Base-by-base conservation (phyloP, 2,329 filamentous ascomycete genomes). In the Fusarium humuli region DNA sequence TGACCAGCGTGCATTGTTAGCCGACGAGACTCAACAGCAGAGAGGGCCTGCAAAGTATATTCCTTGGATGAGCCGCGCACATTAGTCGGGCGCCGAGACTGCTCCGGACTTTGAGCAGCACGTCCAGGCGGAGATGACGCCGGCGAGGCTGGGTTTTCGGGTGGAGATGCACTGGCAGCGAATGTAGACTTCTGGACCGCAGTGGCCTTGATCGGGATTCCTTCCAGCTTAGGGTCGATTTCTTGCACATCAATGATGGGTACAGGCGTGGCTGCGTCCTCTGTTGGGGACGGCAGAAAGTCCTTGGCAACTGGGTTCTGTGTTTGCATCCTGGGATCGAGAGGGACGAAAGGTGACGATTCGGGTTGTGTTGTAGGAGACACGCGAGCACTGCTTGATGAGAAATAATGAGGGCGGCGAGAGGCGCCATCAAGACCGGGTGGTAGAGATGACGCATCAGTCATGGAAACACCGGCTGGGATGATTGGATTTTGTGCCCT, bases 1-100 rank as follows among this genome's bases (percentile, higher is more conserved):
- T 90, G 88, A 2, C 88, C 88, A 22, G 88, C 88, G 75, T 90
- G 85, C 83, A 90, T 87, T 1, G 83, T 88, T 42, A 89, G 83
- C 46, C 88, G 82, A 50, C 80, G 81, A 45, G 81, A 80, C 71
- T 85, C 87, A 8, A 83, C 80, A 10, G 83, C 84, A 25, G 80
- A 81, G 37, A 88, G 78, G 11, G 81, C 81, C 66, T 85, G 79
- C 54, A 85, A 76, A 5, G 84, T 84, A 54, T 82, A 78, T 37
- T 82, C 80, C 55, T 81, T 82, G 7, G 81, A 79, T 4, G 78
- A 78, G 3, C 67, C 55, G 14, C 76, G 74, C 20, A 47, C 40
- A 23, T 53, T 59, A 8, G 50, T 46, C 8, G 58, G 61, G 6
- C 61, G 70, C 27, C 49, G 60, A 45, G 40, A 47, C 29, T 66